These are phyloP conservation scores for Bromus sterilis DNA, from an alignment of 176 grass and related monocot genomes.

Conservation along the genomic window DNA sequence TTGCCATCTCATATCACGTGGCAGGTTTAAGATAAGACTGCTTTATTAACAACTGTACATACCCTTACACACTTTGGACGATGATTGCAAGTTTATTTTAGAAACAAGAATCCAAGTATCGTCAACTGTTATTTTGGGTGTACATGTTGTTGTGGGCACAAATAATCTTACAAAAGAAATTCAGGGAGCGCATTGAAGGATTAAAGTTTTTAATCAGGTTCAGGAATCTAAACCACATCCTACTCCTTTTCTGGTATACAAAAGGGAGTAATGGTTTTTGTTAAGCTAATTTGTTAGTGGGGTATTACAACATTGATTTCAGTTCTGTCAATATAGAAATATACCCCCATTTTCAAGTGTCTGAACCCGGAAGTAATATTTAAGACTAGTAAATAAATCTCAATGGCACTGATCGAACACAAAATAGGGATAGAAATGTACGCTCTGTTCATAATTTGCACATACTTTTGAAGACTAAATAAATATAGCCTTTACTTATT, in stretches of 20 bases:
- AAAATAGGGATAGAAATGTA: background rate
- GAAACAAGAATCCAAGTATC: background rate
- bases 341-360: background rate
- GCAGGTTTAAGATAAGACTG: too few relatives aligned
- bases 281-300: background rate
- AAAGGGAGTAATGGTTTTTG: background rate
- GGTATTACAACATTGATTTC: background rate
- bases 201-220: background rate
- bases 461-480: background rate
- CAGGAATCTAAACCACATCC: background rate
- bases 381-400: background rate
- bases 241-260: background rate
- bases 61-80: too few relatives aligned
- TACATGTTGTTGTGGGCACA: background rate
- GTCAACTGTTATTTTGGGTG: background rate
- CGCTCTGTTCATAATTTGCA: background rate
- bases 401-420: background rate
- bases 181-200: background rate
- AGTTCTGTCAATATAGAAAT: background rate
- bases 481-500: background rate
- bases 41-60: too few relatives aligned
- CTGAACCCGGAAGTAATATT: background rate
- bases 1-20: too few relatives aligned
- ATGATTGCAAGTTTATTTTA: too few relatives aligned
- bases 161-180: background rate